Percentiles rank a stretch among this genome's conserved stretches.
These are phyloP conservation scores for Cryptosporidium sp. DNA, from an alignment of 169 alveolate species.

Conservation along the genomic window DNA sequence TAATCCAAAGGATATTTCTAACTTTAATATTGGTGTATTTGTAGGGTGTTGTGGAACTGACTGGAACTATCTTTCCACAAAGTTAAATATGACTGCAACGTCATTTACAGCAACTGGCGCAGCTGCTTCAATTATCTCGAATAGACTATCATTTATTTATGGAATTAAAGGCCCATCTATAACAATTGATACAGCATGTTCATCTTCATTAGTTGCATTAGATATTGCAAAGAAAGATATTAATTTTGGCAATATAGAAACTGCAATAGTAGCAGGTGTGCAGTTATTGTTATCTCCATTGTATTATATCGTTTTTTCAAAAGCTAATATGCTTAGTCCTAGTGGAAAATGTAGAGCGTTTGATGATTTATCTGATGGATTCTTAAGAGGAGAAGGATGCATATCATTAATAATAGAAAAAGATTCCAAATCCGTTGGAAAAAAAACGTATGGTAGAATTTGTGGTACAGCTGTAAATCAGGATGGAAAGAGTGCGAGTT, in stretches of 20 bases:
- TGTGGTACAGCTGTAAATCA: constrained; percentile 72
- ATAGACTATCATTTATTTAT: constrained; percentile 78
- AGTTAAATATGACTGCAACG: constrained; percentile 51
- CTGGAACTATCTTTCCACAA: constrained; percentile 77
- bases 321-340: constrained; percentile 78
- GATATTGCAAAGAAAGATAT: constrained; percentile 77
- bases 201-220: constrained; percentile 82
- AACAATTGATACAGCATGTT: constrained; percentile 85
- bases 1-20: constrained; percentile 32
- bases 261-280: constrained; percentile 72
- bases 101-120: constrained; percentile 77
- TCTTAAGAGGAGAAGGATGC: constrained; percentile 84
- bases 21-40: constrained; percentile 77
- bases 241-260: constrained; percentile 45
- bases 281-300: constrained; percentile 55
- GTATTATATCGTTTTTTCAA: constrained; percentile 67
- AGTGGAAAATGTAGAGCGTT: constrained; percentile 84
- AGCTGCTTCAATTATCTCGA: constrained; percentile 77
- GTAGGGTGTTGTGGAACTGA: constrained; percentile 82
- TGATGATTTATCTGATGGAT: constrained; percentile 83
- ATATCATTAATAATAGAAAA: constrained; percentile 75
- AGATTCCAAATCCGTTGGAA: neutral
- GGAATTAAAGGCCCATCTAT: constrained; percentile 80
- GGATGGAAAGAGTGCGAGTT: constrained; percentile 73
- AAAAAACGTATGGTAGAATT: constrained; percentile 46